A percentile compares a stretch with the other conserved stretches of the same genome.
These are phyloP conservation scores for Nothopassalora personata DNA, from an alignment of 2,329 filamentous ascomycete genomes.

Conservation along the genomic window DNA sequence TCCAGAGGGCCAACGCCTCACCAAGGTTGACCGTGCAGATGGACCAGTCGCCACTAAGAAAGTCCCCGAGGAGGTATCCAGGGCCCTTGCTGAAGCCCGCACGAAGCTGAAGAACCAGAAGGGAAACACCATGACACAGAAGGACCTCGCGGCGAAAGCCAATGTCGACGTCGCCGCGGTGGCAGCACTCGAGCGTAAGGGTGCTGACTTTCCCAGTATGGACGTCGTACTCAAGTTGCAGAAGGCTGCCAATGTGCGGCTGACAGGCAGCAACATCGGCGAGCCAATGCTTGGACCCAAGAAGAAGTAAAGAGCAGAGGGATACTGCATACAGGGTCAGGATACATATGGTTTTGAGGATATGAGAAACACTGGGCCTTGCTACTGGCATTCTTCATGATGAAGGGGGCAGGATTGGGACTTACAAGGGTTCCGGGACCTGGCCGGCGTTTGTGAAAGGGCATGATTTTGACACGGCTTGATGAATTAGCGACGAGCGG, in stretches of 20 bases:
- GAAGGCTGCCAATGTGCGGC: slow-evolving; percentile 47
- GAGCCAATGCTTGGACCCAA: slow-evolving; percentile 71
- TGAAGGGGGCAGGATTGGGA: background rate
- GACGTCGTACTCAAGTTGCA: slow-evolving; percentile 81
- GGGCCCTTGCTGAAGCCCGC: slow-evolving; percentile 75
- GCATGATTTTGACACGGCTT: background rate
- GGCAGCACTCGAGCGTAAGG: slow-evolving; percentile 76
- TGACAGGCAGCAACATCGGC: slow-evolving; percentile 56
- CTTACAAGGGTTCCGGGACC: background rate
- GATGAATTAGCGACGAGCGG: slow-evolving; percentile 3
- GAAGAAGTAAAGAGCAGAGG: slow-evolving; percentile 50
- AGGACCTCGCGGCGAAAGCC: slow-evolving; percentile 77
- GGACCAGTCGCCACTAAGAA: slow-evolving; percentile 98
- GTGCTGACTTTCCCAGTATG: slow-evolving; percentile 73
- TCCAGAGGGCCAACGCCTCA: slow-evolving; percentile 84
- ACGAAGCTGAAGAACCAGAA: slow-evolving; percentile 76
- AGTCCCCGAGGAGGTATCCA: slow-evolving; percentile 71
- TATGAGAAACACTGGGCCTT: background rate
- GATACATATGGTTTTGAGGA: background rate
- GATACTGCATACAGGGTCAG: background rate
- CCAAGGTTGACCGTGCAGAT: slow-evolving; percentile 94
- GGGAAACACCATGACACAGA: slow-evolving; percentile 74
- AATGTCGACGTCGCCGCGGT: slow-evolving; percentile 78
- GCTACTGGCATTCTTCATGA: background rate
- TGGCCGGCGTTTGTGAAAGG: background rate